Evolutionary conservation across 108 stramenopile species (phyloP), one percentile per base, ranked within the genome.

Genomic region (Fragilariopsis cylindrus): DNA sequence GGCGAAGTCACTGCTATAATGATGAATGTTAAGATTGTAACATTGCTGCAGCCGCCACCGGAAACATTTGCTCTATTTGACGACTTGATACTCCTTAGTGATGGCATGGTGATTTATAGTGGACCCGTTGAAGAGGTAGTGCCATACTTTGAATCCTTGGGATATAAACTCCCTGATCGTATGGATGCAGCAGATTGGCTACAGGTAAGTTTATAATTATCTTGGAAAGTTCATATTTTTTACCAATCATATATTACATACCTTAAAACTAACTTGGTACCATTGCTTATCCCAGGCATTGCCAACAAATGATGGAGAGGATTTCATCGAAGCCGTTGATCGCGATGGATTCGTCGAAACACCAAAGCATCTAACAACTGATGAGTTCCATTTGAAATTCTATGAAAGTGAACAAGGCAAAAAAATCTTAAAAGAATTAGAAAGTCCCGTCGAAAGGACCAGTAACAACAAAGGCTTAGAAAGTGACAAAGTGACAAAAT

Each of bases 11-110:
- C 81, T 9, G 78, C 85, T 18, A 45, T 71, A n/a, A 64, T 69
- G 43, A 43, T 73, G 8, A 42, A 47, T 5, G 81, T 91, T 11
- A 70, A 65, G 45, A 78, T 96, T 13, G 78, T 95, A 9, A 83
- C 90, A 3, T 88, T 97, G 46, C 84, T 96, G 5, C 96, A 97
- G 69, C 96, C 97, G 19, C 89, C 95, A 0, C 96, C 94, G 3
- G 96, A 97, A 82, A 92, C 92, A n/a, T 93, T 94, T 43, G 92
- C 90, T 21, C 78, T 94, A 47, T 98, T 98, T 77, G 96, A 97
- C 71, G 89, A 96, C 48, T 47, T 97, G 8, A 88, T 96, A 13
- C 70, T 98, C 60, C 71, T 98, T 21, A 85, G 87, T 73, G 75
- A 90, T 40, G 97, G 97, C 42, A 82, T 71, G 42, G 72, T 96